Conservation (phyloP, 768 basidiomycete genomes). For the Podaxis sp. region DNA sequence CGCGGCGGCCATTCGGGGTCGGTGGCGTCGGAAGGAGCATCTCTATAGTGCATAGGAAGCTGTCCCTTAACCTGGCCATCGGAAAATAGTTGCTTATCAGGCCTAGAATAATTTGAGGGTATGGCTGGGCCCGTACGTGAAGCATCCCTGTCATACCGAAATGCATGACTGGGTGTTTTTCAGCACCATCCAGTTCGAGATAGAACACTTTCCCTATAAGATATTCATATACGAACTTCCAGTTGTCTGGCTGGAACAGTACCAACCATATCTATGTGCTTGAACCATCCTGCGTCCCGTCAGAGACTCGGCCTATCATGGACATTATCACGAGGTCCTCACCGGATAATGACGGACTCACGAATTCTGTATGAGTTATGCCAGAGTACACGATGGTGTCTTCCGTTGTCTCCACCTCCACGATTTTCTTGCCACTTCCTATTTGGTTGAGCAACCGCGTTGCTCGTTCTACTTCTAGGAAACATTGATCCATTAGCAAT, state of each 20-base stretch:
- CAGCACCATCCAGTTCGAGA: conserved; percentile 57
- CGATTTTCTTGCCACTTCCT: conserved; percentile 53
- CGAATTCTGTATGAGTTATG: conserved; percentile 57
- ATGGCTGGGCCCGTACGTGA: conserved; percentile 38
- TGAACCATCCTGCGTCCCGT: conserved; percentile 43
- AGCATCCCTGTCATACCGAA: conserved; percentile 90
- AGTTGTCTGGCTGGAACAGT: no score
- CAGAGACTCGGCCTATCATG: conserved; percentile 50
- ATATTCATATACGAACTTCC: background rate
- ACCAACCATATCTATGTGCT: conserved; percentile 53
- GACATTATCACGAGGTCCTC: conserved; percentile 10
- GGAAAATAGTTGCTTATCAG: background rate
- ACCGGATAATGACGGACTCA: conserved; percentile 31
- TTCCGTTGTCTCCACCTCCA: conserved; percentile 52
- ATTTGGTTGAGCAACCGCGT: conserved; percentile 50
- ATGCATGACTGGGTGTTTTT: conserved; percentile 67
- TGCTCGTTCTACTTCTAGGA: conserved; percentile 69
- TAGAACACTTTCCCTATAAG: conserved; percentile 63
- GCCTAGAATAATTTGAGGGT: background rate
- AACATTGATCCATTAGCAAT: background rate
- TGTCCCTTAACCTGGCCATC: conserved; percentile 44
- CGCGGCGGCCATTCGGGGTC: conserved; percentile 58
- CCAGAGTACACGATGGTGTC: conserved; percentile 66
- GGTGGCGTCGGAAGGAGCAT: conserved; percentile 36
- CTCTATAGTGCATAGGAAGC: conserved; percentile 47